Evolutionary conservation across 441 rosid genomes (phyloP), one percentile per base, ranked within the genome.

Genomic region (Arabidopsis hybrid): DNA sequence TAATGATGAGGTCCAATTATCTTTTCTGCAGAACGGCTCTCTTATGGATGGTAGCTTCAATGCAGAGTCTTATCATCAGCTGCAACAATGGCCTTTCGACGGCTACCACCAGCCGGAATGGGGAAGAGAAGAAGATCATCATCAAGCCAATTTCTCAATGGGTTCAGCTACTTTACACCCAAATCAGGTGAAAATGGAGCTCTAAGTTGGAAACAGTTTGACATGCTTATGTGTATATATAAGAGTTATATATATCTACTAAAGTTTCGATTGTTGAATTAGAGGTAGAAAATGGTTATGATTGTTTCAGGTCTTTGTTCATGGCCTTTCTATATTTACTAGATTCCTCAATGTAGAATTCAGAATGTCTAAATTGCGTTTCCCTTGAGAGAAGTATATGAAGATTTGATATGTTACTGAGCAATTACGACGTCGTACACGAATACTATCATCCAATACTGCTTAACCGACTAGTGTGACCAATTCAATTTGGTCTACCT

Each of bases 171-270:
- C 85, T 16, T 76, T 85, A 78, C 90, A 79, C 52, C 79, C 87
- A 13, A 88, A 80, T 81, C 89, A 79, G 79, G 65, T 82, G 85
- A 89, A 86, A 83, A 88, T 85, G 96, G 95, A 91, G 87, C 84
- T 79, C 47, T 89, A 84, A 89, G 79, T 73, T 55, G 56, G 64
- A 65, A 11, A 65, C 39, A 29, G 4, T 50, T 76, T 75, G 80
- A 75, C 75, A 63, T 80, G 83, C 77, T 51, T 21, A 21, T 85
- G 81, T 90, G 81, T 74, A 83, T 75, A 86, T 79, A 42, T n/a
- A 14, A 6, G 59, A 73, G 77, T 16, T 21, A 21, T 36, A 46
- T 70, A 60, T 67, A 74, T 67, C 73, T 74, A 4, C 8, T 58
- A 60, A 64, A 63, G 65, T 45, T 38, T 49, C 52, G 26, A 65